phyloP scores from a whole-genome alignment of 148 eudicot species.

The Diospyros lotus region DNA sequence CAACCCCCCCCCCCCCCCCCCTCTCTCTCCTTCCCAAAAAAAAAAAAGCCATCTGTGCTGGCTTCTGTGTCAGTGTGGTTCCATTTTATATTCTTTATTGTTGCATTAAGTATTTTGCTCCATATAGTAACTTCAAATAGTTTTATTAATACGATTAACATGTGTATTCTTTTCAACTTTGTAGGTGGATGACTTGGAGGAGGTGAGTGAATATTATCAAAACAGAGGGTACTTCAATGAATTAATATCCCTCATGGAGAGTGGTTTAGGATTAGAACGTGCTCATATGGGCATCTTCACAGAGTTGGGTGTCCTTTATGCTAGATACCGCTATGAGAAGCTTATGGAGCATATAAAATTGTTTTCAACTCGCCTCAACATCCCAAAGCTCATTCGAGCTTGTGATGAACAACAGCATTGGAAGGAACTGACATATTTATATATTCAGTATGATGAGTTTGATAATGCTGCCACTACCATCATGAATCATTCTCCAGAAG shows the following conservation, averaged over 20 bases:
- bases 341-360: constrained; percentile 98
- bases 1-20: background rate
- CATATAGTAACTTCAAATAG: background rate
- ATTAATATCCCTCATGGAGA: constrained; percentile 90
- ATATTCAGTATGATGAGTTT: constrained; percentile 95
- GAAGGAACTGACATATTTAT: constrained; percentile 87
- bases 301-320: constrained; percentile 94
- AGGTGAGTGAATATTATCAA: constrained; percentile 88
- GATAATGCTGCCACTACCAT: constrained; percentile 98
- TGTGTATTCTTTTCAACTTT: background rate
- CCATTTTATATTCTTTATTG: background rate
- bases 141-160: background rate
- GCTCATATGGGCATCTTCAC: constrained; percentile 99
- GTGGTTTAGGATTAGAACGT: constrained; percentile 96
- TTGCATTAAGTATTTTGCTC: background rate
- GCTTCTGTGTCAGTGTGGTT: background rate
- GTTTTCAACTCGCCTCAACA: constrained; percentile 91
- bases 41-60: no score
- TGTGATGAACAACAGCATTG: constrained; percentile 98
- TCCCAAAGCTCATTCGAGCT: constrained; percentile 94
- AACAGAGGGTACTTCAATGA: constrained; percentile 93
- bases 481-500: constrained; percentile 98
- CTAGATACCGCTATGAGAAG: constrained; percentile 94
- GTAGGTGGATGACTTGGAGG: constrained; percentile 93
- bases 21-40: no score